Evolutionary conservation across 208 protist species (phyloP).

Genomic region (Crithidia thermophila): DNA sequence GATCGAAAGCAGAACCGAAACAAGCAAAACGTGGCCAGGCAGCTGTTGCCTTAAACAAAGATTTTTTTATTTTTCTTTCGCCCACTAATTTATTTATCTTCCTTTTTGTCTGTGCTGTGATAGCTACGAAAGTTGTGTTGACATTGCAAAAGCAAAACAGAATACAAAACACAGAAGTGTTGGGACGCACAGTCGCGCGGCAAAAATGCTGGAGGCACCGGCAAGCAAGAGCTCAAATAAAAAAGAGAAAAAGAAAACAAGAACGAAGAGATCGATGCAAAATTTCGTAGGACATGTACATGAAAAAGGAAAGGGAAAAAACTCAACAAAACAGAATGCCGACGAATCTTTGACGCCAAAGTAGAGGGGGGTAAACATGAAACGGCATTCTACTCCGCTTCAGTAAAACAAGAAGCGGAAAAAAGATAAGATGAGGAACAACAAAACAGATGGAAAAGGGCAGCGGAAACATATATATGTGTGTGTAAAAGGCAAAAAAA

Average conservation of each 20-base stretch:
- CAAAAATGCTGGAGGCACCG: too few relatives aligned
- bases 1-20: too few relatives aligned
- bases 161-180: neutral
- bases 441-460: neutral
- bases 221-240: constrained; percentile 6
- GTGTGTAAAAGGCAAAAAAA: constrained; percentile 5
- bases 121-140: too few relatives aligned
- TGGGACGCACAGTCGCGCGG: neutral
- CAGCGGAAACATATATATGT: too few relatives aligned
- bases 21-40: too few relatives aligned
- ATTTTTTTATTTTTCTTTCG: too few relatives aligned
- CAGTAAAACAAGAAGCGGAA: neutral
- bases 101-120: too few relatives aligned
- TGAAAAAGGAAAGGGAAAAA: neutral
- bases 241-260: neutral
- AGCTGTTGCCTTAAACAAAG: too few relatives aligned
- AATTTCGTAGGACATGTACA: constrained; percentile 20
- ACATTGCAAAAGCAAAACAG: too few relatives aligned
- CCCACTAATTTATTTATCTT: too few relatives aligned
- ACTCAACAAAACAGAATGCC: neutral
- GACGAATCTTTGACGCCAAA: too few relatives aligned
- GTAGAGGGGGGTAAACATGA: neutral
- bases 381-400: too few relatives aligned
- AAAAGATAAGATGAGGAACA: constrained; percentile 1
- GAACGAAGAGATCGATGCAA: constrained; percentile 5